Percentiles rank a stretch among this genome's conserved stretches.
Conservation (phyloP, 768 basidiomycete species). For the Panaeolus cyanescens region DNA sequence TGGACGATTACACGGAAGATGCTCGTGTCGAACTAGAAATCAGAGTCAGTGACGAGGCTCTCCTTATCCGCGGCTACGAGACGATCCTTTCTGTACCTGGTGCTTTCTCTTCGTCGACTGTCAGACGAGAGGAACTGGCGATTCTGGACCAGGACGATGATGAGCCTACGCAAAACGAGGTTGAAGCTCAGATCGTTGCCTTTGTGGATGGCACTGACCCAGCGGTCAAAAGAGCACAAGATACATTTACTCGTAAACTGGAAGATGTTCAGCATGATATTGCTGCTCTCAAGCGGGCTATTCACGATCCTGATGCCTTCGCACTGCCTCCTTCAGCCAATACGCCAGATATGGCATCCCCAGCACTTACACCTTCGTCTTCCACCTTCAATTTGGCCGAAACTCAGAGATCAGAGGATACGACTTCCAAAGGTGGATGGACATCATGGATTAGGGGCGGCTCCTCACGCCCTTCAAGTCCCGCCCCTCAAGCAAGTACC, state of each 20-base stretch:
- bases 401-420: constrained; percentile 5
- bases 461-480: constrained; percentile 41
- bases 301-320: constrained; percentile 46
- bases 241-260: constrained; percentile 58
- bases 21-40: constrained; percentile 85
- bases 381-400: constrained; percentile 7
- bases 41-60: constrained; percentile 67
- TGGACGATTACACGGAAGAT: constrained; percentile 78
- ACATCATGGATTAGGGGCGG: constrained; percentile 53
- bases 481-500: constrained; percentile 45
- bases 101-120: constrained; percentile 29
- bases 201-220: constrained; percentile 60
- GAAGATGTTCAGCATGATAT: constrained; percentile 80
- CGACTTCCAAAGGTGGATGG: constrained; percentile 40
- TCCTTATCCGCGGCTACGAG: constrained; percentile 66
- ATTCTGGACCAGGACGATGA: constrained; percentile 11
- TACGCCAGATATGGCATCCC: constrained; percentile 1
- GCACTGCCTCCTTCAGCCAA: constrained; percentile 13
- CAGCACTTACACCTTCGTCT: constrained; percentile 11
- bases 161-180: constrained; percentile 30
- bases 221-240: constrained; percentile 45
- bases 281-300: constrained; percentile 59
- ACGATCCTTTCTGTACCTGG: constrained; percentile 65
- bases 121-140: constrained; percentile 4
- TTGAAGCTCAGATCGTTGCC: constrained; percentile 51